Evolutionary conservation across 257 asterid genomes (phyloP).

Genomic region (Nicotiana benthamiana): DNA sequence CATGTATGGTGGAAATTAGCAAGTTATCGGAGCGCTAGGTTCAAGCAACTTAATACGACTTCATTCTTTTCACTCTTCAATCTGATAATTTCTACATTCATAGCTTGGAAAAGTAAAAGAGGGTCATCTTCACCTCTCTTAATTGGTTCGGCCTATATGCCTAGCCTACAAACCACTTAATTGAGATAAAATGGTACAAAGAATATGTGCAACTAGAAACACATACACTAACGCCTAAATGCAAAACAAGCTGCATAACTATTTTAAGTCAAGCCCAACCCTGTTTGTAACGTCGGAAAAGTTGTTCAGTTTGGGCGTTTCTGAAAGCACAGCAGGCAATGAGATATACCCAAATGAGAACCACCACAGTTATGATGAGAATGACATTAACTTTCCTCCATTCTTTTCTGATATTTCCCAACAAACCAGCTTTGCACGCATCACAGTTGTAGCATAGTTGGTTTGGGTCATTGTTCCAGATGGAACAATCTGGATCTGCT

Average conservation of each 20-base stretch:
- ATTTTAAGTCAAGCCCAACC: conserved; percentile 45
- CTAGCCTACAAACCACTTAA: neutral
- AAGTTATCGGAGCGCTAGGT: too few species aligned
- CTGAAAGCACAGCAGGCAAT: conserved; percentile 77
- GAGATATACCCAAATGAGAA: conserved; percentile 58
- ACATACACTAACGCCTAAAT: neutral
- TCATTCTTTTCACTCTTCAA: too few species aligned
- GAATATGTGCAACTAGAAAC: neutral
- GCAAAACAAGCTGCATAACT: neutral
- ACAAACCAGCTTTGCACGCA: conserved; percentile 78
- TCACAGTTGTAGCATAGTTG: conserved; percentile 72
- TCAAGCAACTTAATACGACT: too few species aligned
- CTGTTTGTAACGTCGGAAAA: conserved; percentile 48
- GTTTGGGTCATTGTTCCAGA: conserved; percentile 68
- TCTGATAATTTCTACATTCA: too few species aligned
- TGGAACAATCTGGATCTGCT: conserved; percentile 46
- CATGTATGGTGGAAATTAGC: too few species aligned
- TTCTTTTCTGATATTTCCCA: conserved; percentile 64
- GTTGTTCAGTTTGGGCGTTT: conserved; percentile 71
- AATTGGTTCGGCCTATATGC: too few species aligned
- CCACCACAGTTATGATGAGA: conserved; percentile 62
- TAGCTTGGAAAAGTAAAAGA: too few species aligned
- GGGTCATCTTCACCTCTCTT: too few species aligned
- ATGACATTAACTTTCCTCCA: conserved; percentile 76
- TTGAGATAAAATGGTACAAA: neutral